Base-by-base conservation (phyloP, 2,329 filamentous ascomycete genomes). In the Aureobasidium leucospermi region DNA sequence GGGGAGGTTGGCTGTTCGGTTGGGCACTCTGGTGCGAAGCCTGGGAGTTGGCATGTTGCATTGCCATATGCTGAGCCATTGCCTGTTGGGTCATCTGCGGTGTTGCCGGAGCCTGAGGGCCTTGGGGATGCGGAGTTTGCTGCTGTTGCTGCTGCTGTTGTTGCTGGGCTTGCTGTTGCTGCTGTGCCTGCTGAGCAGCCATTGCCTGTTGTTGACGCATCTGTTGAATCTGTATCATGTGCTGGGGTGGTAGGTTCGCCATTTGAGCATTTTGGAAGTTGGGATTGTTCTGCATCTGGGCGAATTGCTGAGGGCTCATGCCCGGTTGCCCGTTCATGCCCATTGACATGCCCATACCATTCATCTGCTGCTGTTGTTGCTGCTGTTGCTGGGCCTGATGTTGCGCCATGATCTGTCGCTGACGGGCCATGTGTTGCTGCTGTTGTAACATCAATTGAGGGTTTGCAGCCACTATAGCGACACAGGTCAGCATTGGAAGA, bases 291-390 rank as follows among this genome's bases (percentile, higher is more conserved):
- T 81, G 74, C 66, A 84, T 76, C 46, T 79, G 78, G 47, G 79
- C 74, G 36, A 81, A 71, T 66, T 83, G 81, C 61, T 81, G 79
- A 23, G 72, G 73, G 48, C 72, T 81, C 68, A 84, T 78, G 61
- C 74, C 72, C 56, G 71, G 66, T 71, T 65, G 81, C 3, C 75
- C 78, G 69, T 85, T 81, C 38, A 76, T 80, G 66, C 75, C 75
- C 62, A 76, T 78, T 16, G 75, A 74, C 74, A 85, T 81, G 49
- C 79, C 78, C 48, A 71, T 77, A 56, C 79, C 78, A 56, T 61
- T 63, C 62, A 49, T 56, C 57, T 58, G 63, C 60, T 61, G 62
- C 57, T 68, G 66, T 48, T 73, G 73, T 48, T 75, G 72, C 63
- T 69, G 68, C 46, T 71, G 67, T 47, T 73, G 70, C 51, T 73